Evolutionary conservation across 208 protist genomes (phyloP).

Genomic region (Leptomonas pyrrhocoris): DNA sequence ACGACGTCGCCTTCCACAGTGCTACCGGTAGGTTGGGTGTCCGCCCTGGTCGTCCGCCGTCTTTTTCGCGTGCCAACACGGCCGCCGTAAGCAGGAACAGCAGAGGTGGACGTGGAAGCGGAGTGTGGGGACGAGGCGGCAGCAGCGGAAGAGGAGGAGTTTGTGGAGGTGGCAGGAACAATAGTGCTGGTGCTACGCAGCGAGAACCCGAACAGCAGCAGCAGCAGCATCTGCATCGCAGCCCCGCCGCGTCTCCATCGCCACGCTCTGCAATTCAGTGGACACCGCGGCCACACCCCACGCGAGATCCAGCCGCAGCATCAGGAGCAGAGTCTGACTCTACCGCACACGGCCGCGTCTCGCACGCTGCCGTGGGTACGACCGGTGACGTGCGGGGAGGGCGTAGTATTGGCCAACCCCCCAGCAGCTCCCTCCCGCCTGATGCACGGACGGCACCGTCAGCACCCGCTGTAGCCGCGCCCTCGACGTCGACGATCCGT

Average conservation of each 20-base stretch:
- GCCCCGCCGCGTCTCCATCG: background rate
- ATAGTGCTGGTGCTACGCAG: no score
- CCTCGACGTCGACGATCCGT: background rate
- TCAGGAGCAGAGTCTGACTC: background rate
- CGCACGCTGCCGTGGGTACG: background rate
- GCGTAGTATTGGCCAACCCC: background rate
- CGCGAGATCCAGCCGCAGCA: background rate
- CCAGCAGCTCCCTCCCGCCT: background rate
- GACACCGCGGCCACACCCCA: background rate
- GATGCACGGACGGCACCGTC: background rate
- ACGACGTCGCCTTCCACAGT: background rate
- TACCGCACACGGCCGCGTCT: background rate
- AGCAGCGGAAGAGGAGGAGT: no score
- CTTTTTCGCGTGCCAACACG: background rate
- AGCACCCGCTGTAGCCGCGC: background rate
- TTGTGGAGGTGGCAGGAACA: no score
- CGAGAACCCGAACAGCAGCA: background rate
- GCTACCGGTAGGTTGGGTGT: background rate
- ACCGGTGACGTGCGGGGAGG: slow-evolving; percentile 4
- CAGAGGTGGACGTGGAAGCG: background rate
- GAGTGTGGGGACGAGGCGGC: no score
- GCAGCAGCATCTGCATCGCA: background rate
- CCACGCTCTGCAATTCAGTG: slow-evolving; percentile 15
- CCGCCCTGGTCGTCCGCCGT: background rate
- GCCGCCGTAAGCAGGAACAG: background rate